These are phyloP conservation scores for Apiospora pterosperma DNA, from an alignment of 2,329 filamentous ascomycete genomes.

Conservation along the genomic window DNA sequence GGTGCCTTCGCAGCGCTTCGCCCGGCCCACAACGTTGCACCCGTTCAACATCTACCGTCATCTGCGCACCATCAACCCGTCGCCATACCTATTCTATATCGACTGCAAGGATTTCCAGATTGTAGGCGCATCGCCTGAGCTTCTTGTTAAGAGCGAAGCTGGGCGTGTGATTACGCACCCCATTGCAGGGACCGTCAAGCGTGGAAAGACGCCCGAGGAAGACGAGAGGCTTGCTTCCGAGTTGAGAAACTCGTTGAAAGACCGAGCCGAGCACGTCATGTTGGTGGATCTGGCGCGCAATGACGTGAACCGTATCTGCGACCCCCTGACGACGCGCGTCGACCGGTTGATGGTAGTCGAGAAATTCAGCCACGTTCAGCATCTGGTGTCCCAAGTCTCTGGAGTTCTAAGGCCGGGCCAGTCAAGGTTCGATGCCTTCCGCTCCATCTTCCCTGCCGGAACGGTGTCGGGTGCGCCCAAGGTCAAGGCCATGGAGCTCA, in stretches of 20 bases:
- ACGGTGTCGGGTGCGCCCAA: conserved; percentile 96
- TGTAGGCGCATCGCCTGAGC: conserved; percentile 89
- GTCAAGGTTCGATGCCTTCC: conserved; percentile 92
- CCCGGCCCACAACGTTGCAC: conserved; percentile 84
- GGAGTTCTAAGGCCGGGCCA: conserved; percentile 80
- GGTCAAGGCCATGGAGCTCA: conserved; percentile 94
- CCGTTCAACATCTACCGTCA: conserved; percentile 98
- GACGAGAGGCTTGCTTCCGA: conserved; percentile 77
- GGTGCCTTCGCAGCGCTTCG: conserved; percentile 90
- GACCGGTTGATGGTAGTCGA: conserved; percentile 94
- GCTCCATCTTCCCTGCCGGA: conserved; percentile 93
- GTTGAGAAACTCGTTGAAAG: conserved; percentile 78
- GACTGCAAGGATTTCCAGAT: conserved; percentile 92
- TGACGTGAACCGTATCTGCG: conserved; percentile 93
- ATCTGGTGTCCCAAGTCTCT: conserved; percentile 93
- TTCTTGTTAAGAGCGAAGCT: conserved; percentile 85
- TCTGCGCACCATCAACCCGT: conserved; percentile 94
- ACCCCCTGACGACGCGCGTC: conserved; percentile 83
- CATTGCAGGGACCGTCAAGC: conserved; percentile 91
- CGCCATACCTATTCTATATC: conserved; percentile 95
- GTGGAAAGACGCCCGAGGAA: conserved; percentile 76
- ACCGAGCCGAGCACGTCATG: conserved; percentile 96
- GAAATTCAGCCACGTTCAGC: conserved; percentile 95
- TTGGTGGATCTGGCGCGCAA: conserved; percentile 93
- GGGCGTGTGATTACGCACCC: conserved; percentile 93